Evolutionary conservation across 257 asterid species (phyloP).

Genomic region (Forsythia viridissima): DNA sequence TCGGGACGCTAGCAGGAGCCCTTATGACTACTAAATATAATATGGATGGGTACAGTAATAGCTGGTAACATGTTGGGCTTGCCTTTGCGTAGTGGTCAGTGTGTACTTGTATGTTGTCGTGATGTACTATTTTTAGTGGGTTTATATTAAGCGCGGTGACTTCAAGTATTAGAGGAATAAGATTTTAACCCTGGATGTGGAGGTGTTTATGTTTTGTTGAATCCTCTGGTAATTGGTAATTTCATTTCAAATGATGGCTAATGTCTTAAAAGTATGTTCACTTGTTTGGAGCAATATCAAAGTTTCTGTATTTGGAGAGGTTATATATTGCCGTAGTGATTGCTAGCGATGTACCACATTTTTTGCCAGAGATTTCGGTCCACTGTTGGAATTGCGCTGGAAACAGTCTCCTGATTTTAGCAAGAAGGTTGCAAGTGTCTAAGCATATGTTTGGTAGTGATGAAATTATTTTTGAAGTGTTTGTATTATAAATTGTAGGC

Average conservation of each 20-base stretch:
- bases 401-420: too few relatives aligned
- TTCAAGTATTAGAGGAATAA: background rate
- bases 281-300: too few relatives aligned
- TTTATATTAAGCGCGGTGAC: background rate
- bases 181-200: background rate
- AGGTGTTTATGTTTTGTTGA: background rate
- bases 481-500: too few relatives aligned
- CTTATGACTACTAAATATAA: conserved; percentile 20
- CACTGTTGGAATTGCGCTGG: too few relatives aligned
- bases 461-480: too few relatives aligned
- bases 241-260: background rate
- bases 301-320: too few relatives aligned
- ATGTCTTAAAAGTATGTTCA: background rate
- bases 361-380: too few relatives aligned
- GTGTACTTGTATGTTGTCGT: background rate
- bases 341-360: too few relatives aligned
- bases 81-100: background rate
- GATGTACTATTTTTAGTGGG: background rate
- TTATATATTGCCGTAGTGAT: too few relatives aligned
- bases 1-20: conserved; percentile 12
- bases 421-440: too few relatives aligned
- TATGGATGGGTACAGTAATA: background rate
- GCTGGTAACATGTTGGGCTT: background rate
- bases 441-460: too few relatives aligned
- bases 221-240: background rate